Evolutionary conservation across 2,329 filamentous ascomycete species (phyloP).

Genomic region (Xylaria sp.): DNA sequence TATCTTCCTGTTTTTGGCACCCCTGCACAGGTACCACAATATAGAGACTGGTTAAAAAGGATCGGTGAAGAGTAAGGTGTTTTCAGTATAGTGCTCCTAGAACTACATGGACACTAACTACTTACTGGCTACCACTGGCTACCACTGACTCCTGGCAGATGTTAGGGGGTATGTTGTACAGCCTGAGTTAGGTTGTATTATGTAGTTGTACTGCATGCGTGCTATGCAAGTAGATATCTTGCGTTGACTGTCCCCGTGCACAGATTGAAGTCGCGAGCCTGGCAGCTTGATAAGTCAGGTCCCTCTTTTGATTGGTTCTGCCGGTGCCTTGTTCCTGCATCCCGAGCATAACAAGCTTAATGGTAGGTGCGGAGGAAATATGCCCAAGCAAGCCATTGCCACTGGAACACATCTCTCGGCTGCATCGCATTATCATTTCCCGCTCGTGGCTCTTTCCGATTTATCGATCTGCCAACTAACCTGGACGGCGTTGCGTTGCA

Average conservation of each 20-base stretch:
- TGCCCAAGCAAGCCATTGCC: conserved; percentile 6
- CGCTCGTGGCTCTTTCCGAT: conserved; percentile 35
- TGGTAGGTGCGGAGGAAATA: neutral
- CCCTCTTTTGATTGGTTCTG: conserved; percentile 2
- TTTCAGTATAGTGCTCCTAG: neutral
- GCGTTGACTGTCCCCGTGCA: neutral
- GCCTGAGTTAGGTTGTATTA: too few species aligned
- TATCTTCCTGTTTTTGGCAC: neutral
- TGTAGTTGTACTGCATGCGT: conserved; percentile 2
- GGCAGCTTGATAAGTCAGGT: conserved; percentile 10
- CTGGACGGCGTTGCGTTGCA: neutral
- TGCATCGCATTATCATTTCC: conserved; percentile 26
- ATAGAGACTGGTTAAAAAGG: conserved; percentile 6
- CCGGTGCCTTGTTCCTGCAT: conserved; percentile 14
- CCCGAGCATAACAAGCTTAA: neutral
- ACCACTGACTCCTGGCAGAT: too few species aligned
- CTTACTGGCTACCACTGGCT: too few species aligned
- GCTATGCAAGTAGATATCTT: neutral
- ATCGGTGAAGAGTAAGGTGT: neutral
- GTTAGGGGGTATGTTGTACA: neutral
- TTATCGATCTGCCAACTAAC: conserved; percentile 25
- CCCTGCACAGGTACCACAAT: conserved; percentile 2
- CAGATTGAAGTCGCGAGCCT: neutral
- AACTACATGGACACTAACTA: too few species aligned
- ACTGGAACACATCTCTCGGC: conserved; percentile 4